Evolutionary conservation across 2,329 filamentous ascomycete species (phyloP), one percentile per base, ranked within the genome.

Genomic region (Kalaharituber pfeilii): DNA sequence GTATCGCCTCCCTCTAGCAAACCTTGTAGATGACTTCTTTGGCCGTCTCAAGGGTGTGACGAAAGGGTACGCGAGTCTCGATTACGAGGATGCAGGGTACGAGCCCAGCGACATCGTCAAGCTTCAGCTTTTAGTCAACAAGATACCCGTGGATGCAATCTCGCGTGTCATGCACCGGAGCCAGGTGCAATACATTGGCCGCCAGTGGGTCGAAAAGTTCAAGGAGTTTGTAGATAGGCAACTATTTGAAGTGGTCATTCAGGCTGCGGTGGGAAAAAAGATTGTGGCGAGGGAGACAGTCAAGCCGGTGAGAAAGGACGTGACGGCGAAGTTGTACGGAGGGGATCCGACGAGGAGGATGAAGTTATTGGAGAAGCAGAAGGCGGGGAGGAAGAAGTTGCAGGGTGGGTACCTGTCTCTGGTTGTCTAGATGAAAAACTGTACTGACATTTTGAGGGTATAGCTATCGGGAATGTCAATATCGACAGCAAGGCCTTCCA

Each of bases 401-500:
- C 79, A 86, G 56, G 57, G 59, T 56, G 39, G 47, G 57, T 51
- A 25, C 15, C 24, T 45, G 25, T 6, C 20, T 15, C 28, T 18
- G 5, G 20, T 25, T 52, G 18, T 5, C 11, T 24, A 20, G 26
- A 33, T 72, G 49, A 36, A 47, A 28, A 15, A 52, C 22, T 15
- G 20, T 20, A 18, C 28, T 5, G 18, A 29, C 29, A 39, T 51
- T 57, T 50, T 51, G 52, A 3, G 4, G 13, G 44, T 13, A 8
- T 28, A 62, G 73, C 73, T 9, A 71, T 76, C 50, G 85, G 91
- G 0, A 94, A 94, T 66, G 88, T 98, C 0, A 77, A 87, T n/a
- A 96, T 98, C 67, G 88, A 96, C 58, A 87, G 95, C 64, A 84
- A 86, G 62, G 87, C 88, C 2, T 98, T 96, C 67, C 91, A 98